These are phyloP conservation scores for Telfairia occidentalis DNA, from an alignment of 331 rosid genomes.

Conservation along the genomic window DNA sequence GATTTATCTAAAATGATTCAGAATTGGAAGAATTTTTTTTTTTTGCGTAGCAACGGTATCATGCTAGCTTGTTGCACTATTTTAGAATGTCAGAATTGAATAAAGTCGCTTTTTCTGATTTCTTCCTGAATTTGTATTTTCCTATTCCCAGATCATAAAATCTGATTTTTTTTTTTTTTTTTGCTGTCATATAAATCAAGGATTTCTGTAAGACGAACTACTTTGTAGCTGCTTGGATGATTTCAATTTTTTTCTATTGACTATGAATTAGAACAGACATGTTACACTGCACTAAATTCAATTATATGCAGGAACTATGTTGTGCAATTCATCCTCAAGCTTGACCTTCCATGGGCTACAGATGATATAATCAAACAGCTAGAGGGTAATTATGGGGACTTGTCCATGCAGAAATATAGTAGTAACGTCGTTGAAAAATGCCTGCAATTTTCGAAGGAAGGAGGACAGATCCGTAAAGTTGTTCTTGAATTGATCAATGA, in stretches of 20 bases:
- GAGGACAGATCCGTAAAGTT: slow-evolving; percentile 13
- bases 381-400: slow-evolving; percentile 34
- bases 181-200: neutral
- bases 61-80: neutral
- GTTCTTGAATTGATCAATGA: slow-evolving; percentile 28
- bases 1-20: neutral
- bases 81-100: neutral
- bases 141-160: neutral
- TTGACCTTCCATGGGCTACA: slow-evolving; percentile 34
- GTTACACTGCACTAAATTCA: neutral
- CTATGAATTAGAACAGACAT: slow-evolving; percentile 5
- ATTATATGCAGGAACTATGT: slow-evolving; percentile 42
- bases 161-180: neutral
- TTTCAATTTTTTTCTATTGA: neutral
- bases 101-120: neutral
- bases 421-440: slow-evolving; percentile 49
- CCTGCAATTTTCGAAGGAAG: slow-evolving; percentile 22
- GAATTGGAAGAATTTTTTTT: neutral
- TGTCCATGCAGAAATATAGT: slow-evolving; percentile 46
- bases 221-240: neutral
- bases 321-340: slow-evolving; percentile 40
- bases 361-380: slow-evolving; percentile 25
- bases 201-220: neutral
- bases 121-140: neutral
- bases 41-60: neutral